phyloP scores from a whole-genome alignment of 2,329 filamentous ascomycete species.

The Chaetomiaceae sp. region DNA sequence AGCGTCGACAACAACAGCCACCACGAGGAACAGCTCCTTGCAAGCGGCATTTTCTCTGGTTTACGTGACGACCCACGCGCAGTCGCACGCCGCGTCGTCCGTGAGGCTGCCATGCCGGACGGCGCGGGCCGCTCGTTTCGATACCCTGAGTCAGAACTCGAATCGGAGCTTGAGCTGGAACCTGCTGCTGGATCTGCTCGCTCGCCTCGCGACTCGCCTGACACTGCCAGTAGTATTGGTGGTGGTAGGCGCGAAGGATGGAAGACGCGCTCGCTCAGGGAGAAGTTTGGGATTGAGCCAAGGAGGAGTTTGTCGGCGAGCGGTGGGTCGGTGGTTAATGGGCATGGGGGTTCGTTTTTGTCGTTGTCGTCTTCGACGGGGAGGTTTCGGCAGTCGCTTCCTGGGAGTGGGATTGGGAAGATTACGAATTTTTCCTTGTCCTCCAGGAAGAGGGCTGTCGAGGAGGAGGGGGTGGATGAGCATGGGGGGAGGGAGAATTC shows the following conservation, averaged over 20 bases:
- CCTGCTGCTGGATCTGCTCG: not conserved
- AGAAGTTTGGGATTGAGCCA: conserved; percentile 25
- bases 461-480: conserved; percentile 19
- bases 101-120: conserved; percentile 19
- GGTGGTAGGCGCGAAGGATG: conserved; percentile 23
- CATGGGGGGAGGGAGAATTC: conserved; percentile 27
- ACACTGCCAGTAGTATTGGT: conserved; percentile 10
- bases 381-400: conserved; percentile 24
- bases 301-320: conserved; percentile 24
- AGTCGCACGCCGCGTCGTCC: conserved; percentile 34
- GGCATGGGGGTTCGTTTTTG: conserved; percentile 12
- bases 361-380: conserved; percentile 12
- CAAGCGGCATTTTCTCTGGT: conserved; percentile 40
- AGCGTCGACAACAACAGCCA: conserved; percentile 21
- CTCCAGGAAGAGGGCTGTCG: conserved; percentile 22
- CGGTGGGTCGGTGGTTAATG: conserved; percentile 23
- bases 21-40: conserved; percentile 38
- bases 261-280: conserved; percentile 27
- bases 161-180: conserved; percentile 7
- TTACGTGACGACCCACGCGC: conserved; percentile 36
- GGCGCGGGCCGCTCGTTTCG: conserved; percentile 5
- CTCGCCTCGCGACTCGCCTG: conserved; percentile 2
- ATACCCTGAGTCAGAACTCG: conserved; percentile 23
- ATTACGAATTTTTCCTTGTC: conserved; percentile 9
- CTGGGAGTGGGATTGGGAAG: conserved; percentile 15